These are phyloP conservation scores for Vicia villosa DNA, from an alignment of 306 rosid species.

Conservation along the genomic window DNA sequence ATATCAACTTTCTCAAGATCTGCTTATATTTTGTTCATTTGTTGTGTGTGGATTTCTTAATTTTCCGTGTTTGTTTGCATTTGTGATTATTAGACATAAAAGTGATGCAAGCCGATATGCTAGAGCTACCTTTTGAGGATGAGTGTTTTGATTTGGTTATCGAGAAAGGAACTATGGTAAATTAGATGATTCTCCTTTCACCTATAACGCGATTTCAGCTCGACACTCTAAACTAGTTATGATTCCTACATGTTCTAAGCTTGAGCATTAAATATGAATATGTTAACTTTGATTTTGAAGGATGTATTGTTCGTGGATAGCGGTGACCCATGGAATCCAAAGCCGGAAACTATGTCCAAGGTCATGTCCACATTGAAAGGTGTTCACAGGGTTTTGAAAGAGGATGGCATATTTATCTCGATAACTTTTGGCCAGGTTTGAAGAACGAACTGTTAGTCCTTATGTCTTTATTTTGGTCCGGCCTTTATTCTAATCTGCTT, in stretches of 20 bases:
- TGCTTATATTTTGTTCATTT: slow-evolving; percentile 3
- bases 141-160: slow-evolving; percentile 84
- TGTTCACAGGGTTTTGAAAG: slow-evolving; percentile 82
- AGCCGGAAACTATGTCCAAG: slow-evolving; percentile 63
- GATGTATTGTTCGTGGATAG: slow-evolving; percentile 95
- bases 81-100: slow-evolving; percentile 65
- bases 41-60: not conserved
- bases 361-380: slow-evolving; percentile 82
- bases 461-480: slow-evolving; percentile 22
- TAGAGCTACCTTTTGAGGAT: slow-evolving; percentile 81
- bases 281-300: slow-evolving; percentile 54
- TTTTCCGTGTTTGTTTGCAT: slow-evolving; percentile 20
- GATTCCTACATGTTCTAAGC: slow-evolving; percentile 2
- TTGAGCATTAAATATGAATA: slow-evolving; percentile 20
- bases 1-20: not conserved
- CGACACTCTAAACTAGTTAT: slow-evolving; percentile 23
- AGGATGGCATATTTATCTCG: slow-evolving; percentile 76
- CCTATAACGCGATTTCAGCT: slow-evolving; percentile 26
- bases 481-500: slow-evolving; percentile 35
- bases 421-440: slow-evolving; percentile 93
- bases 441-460: slow-evolving; percentile 23
- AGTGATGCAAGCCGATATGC: slow-evolving; percentile 95
- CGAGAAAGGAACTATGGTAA: slow-evolving; percentile 98
- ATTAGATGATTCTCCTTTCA: slow-evolving; percentile 34
- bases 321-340: slow-evolving; percentile 95